Evolutionary conservation across 768 basidiomycete genomes (phyloP).

Genomic region (Asterophora parasitica): DNA sequence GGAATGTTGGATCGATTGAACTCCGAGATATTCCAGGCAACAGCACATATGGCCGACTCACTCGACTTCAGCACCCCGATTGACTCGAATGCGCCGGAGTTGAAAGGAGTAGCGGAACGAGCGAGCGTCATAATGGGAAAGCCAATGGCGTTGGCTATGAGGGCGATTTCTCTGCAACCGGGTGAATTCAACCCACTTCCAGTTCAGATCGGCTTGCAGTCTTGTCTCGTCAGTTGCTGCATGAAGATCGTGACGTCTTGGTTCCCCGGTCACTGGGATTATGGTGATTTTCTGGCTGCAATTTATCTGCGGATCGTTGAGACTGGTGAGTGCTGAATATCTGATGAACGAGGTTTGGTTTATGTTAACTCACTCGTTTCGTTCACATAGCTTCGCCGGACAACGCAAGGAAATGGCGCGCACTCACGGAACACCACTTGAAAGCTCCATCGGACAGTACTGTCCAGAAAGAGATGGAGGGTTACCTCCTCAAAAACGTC

Average conservation of each 20-base stretch:
- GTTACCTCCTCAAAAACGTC: constrained; percentile 9
- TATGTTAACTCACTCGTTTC: neutral
- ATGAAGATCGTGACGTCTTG: constrained; percentile 36
- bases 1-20: constrained; percentile 28
- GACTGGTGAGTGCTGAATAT: constrained; percentile 23
- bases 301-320: constrained; percentile 33
- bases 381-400: constrained; percentile 14
- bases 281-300: constrained; percentile 32
- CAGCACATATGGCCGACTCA: constrained; percentile 36
- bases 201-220: constrained; percentile 36
- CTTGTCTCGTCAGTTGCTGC: constrained; percentile 34
- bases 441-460: constrained; percentile 17
- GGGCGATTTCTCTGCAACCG: constrained; percentile 18
- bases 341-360: neutral
- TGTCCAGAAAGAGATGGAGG: constrained; percentile 15
- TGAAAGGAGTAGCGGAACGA: constrained; percentile 15
- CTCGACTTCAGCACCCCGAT: constrained; percentile 24
- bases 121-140: constrained; percentile 29
- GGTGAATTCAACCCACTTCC: constrained; percentile 28
- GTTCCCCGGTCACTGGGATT: constrained; percentile 40
- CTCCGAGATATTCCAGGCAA: constrained; percentile 36
- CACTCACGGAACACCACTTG: constrained; percentile 22
- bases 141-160: constrained; percentile 27
- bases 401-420: constrained; percentile 22
- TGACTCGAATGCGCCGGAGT: constrained; percentile 5